Evolutionary conservation across 2,329 filamentous ascomycete genomes (phyloP), one percentile per base, ranked within the genome.

Genomic region (Xylogone sp.): DNA sequence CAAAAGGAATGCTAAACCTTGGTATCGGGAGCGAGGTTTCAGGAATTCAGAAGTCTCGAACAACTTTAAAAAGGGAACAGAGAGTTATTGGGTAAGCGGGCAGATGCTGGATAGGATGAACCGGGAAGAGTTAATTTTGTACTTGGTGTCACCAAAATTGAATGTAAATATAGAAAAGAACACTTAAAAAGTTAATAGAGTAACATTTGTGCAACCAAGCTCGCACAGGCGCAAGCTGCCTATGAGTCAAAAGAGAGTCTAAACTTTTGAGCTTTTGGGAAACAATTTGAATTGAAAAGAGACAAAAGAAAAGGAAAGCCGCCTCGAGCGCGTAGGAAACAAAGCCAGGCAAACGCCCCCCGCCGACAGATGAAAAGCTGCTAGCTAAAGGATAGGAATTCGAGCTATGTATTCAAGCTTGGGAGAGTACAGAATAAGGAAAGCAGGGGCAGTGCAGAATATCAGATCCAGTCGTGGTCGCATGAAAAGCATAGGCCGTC

Each of bases 401-500:
- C 34, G 34, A 39, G 34, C 34, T 39, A 39, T 39, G 34, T 39
- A 39, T 39, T 39, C 34, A 39, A 39, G 34, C 34, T n/a, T 39
- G 34, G n/a, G 34, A 39, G 34, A 39, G 34, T 39, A 39, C 34
- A 39, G 34, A 39, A 39, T 39, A 39, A 16, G 18, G 31, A 47
- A 50, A 48, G 43, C 51, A 53, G 27, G 46, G 43, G 46, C 19
- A 44, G 56, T 59, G 55, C 55, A 57, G 10, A 57, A 60, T 57
- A 51, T 57, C 52, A 61, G 55, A 62, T 59, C 61, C 57, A 39
- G 59, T 67, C 65, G 63, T 67, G 61, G 59, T 64, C 64, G 63
- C 65, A 60, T 68, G 60, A 68, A 62, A 66, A 61, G 50, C 55
- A 64, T 49, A 42, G 50, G 59, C 63, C 59, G 57, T 65, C 62